phyloP scores from a whole-genome alignment of 2,329 filamentous ascomycete genomes.

The Trichoderma sp. region DNA sequence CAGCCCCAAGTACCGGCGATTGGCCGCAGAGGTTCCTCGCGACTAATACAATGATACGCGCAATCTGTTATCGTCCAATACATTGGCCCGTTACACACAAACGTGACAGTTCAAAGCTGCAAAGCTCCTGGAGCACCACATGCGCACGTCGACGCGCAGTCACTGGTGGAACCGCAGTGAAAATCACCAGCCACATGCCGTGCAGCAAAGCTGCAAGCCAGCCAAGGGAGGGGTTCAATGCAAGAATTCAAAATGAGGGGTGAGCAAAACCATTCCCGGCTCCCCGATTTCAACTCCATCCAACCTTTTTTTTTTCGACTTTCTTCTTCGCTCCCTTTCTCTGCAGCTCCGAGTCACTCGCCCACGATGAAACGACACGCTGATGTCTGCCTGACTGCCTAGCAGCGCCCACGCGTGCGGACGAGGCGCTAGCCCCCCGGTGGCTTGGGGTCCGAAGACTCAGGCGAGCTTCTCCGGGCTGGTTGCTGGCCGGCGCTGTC shows the following conservation, averaged over 20 bases:
- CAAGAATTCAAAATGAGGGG: neutral
- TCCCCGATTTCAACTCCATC: neutral
- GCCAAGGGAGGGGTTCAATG: neutral
- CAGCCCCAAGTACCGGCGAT: neutral
- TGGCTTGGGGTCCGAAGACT: neutral
- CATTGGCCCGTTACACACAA: neutral
- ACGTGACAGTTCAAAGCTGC: neutral
- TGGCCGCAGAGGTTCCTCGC: neutral
- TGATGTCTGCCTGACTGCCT: constrained; percentile 28
- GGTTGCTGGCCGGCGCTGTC: too few species aligned
- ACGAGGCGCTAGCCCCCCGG: neutral
- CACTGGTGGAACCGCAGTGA: neutral
- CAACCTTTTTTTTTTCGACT: neutral
- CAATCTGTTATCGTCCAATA: neutral
- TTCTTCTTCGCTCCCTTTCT: neutral
- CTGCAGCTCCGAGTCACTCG: neutral
- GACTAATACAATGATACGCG: neutral
- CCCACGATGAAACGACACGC: neutral
- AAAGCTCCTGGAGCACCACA: neutral
- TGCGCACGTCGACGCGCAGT: neutral
- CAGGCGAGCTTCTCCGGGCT: too few species aligned
- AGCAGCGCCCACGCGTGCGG: neutral
- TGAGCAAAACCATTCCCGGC: neutral
- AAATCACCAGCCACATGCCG: neutral
- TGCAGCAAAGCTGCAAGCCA: neutral